phyloP scores from a whole-genome alignment of 768 basidiomycete genomes.

The Favolaschia claudopus region DNA sequence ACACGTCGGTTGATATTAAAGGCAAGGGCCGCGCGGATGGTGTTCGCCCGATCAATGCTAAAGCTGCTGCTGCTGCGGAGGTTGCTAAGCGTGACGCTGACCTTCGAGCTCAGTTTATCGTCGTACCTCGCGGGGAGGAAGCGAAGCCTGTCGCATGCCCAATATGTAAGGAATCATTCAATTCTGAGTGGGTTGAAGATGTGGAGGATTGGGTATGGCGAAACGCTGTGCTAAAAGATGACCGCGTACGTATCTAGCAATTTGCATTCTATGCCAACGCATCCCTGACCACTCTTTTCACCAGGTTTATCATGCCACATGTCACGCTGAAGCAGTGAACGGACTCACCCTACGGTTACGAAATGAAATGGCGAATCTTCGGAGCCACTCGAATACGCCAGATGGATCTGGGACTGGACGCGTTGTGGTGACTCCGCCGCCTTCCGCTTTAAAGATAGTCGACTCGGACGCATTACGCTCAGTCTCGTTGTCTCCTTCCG shows the following conservation, averaged over 20 bases:
- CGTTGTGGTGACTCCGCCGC: constrained; percentile 45
- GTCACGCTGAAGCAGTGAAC: constrained; percentile 83
- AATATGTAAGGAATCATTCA: constrained; percentile 93
- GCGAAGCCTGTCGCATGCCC: constrained; percentile 87
- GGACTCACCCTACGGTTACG: constrained; percentile 74
- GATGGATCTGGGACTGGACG: constrained; percentile 48
- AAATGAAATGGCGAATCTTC: constrained; percentile 58
- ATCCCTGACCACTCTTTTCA: background rate
- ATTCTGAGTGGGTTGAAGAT: constrained; percentile 92
- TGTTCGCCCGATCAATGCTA: constrained; percentile 57
- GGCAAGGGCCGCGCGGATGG: constrained; percentile 73
- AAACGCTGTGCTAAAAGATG: constrained; percentile 87
- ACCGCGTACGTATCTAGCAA: constrained; percentile 63
- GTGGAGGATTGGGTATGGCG: constrained; percentile 99
- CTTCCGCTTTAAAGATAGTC: constrained; percentile 36
- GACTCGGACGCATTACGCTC: constrained; percentile 41
- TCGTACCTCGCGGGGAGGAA: constrained; percentile 90
- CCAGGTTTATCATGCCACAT: constrained; percentile 94
- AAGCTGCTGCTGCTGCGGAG: constrained; percentile 67
- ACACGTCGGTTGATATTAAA: constrained; percentile 64
- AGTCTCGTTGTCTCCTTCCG: constrained; percentile 57
- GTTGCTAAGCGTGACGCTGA: constrained; percentile 78
- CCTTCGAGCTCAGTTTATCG: constrained; percentile 79
- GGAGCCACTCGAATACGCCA: constrained; percentile 81
- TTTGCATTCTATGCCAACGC: background rate